Evolutionary conservation across 2,329 filamentous ascomycete genomes (phyloP).

Genomic region (Aspergillus brasiliensis): DNA sequence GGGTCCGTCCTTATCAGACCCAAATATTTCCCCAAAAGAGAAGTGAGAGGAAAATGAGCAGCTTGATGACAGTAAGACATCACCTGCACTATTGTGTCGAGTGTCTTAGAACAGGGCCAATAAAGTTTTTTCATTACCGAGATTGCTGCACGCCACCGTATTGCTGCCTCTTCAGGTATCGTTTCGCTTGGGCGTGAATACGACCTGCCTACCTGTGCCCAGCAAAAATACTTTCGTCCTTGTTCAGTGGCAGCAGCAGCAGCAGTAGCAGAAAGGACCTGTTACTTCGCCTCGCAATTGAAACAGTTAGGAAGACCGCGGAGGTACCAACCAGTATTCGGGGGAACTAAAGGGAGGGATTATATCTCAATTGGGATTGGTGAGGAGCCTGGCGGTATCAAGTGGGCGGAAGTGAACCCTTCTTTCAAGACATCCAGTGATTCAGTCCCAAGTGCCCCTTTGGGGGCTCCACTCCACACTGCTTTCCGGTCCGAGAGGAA

Average conservation of each 20-base stretch:
- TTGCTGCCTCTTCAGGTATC: too few species aligned
- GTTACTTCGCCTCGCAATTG: too few species aligned
- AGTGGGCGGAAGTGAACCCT: background rate
- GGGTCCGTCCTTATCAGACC: background rate
- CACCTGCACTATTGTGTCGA: background rate
- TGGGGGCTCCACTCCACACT: background rate
- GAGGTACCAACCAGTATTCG: too few species aligned
- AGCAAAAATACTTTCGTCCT: too few species aligned
- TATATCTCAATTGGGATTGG: too few species aligned
- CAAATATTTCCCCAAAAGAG: too few species aligned
- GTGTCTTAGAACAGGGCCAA: background rate
- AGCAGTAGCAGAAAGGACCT: too few species aligned
- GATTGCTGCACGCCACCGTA: background rate
- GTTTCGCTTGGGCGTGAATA: too few species aligned
- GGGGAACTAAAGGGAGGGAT: background rate
- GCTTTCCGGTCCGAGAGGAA: background rate
- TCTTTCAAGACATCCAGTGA: background rate
- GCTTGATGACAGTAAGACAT: slow-evolving; percentile 1
- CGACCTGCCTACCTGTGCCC: too few species aligned
- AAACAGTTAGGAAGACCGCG: too few species aligned
- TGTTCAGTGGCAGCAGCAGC: too few species aligned
- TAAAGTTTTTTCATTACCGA: background rate
- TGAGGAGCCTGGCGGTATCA: background rate
- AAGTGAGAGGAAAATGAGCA: background rate
- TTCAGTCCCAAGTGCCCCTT: background rate